phyloP scores from a whole-genome alignment of 2,329 filamentous ascomycete genomes.

The Diaporthe humulicola region DNA sequence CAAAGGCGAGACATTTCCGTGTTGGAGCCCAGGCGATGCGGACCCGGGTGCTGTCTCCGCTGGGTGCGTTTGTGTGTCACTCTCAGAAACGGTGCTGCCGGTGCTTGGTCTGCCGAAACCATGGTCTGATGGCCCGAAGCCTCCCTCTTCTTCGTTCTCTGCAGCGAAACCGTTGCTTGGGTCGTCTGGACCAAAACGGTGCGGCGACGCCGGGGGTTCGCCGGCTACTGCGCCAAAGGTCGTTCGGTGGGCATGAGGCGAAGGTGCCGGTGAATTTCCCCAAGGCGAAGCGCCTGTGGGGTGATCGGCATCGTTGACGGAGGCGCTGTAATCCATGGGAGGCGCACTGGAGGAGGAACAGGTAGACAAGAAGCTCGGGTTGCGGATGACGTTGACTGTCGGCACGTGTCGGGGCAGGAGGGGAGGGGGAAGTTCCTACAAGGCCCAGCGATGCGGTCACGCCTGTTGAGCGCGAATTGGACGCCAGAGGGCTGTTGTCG shows the following conservation, averaged over 20 bases:
- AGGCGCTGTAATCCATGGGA: slow-evolving; percentile 70
- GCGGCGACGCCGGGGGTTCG: slow-evolving; percentile 58
- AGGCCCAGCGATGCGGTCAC: slow-evolving; percentile 9
- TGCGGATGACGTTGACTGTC: slow-evolving; percentile 42
- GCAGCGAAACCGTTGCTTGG: slow-evolving; percentile 58
- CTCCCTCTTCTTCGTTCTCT: slow-evolving; percentile 51
- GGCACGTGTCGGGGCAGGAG: slow-evolving; percentile 5
- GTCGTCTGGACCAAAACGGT: slow-evolving; percentile 54
- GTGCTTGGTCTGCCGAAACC: slow-evolving; percentile 62
- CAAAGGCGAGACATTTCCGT: slow-evolving; percentile 37
- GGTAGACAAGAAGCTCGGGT: slow-evolving; percentile 1
- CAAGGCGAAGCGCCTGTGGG: slow-evolving; percentile 67
- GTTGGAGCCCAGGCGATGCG: slow-evolving; percentile 42
- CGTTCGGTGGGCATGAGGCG: slow-evolving; percentile 61
- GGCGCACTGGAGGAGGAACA: background rate
- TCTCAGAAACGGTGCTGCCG: slow-evolving; percentile 60
- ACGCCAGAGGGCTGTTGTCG: background rate
- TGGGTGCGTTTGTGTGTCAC: slow-evolving; percentile 54
- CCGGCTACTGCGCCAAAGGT: slow-evolving; percentile 57
- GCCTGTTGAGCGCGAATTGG: background rate
- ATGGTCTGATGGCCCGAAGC: slow-evolving; percentile 52
- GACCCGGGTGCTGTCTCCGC: slow-evolving; percentile 46
- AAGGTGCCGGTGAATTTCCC: slow-evolving; percentile 66
- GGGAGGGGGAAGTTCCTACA: background rate
- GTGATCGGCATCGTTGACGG: slow-evolving; percentile 68